Base-by-base conservation (phyloP, 768 basidiomycete genomes). In the Porpolomopsis calyptriformis region DNA sequence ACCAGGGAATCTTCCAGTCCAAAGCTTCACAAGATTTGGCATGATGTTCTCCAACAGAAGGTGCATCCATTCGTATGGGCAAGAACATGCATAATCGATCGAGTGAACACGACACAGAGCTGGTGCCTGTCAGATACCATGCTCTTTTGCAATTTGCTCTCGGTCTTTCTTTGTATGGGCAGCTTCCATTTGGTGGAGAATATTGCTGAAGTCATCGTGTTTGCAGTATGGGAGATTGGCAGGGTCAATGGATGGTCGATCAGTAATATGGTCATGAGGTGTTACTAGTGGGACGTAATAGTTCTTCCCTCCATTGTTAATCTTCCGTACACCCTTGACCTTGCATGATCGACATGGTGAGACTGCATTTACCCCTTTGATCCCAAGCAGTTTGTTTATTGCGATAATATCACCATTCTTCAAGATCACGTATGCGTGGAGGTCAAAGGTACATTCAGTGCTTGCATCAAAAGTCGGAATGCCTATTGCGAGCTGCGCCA, bases 41-140 rank as follows among this genome's bases (percentile, higher is more conserved):
- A 68, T 49, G 2, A 68, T 48, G 46, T 74, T 74, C 47, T 73
- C 70, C 34, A 59, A 63, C 20, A 74, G 48, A 0, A 68, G 55
- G 37, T 76, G 73, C 66, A 74, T 72, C 49, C 63, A 66, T 44
- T 74, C 72, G 52, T 62, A 67, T 0, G 70, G 68, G 4, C 63
- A 55, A 0, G 60, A 60, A n/a, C 43, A 6, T 10, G 67, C 57
- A 52, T 60, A 59, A 20, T 58, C 48, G 16, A 68, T 43, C 0
- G 63, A 66, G 0, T 49, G 39, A 1, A 69, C 58, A 0, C 47
- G 22, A 3, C 46, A 33, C 16, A 70, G 55, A 0, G 59, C 46
- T 1, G 67, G 54, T 7, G 52, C 16, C 12, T 56, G 59, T 20
- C 60, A 60, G 47, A 67, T 60, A 4, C 69, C 65, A 24, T 43